Conservation (phyloP, 352 stramenopile genomes). For the Phytopythium litorale region DNA sequence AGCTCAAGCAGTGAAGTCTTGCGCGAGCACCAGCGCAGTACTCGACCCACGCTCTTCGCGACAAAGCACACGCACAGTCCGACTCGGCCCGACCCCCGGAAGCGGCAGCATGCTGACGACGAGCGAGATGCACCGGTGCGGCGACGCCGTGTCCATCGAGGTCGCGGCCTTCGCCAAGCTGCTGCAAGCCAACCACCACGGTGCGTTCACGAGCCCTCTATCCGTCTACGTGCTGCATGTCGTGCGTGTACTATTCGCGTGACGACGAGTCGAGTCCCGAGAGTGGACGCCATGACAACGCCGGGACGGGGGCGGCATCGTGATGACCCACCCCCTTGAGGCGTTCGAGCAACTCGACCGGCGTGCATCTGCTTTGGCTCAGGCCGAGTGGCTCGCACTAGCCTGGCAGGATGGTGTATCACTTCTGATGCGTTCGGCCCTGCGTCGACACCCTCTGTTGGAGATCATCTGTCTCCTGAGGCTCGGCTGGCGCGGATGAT, state of each 20-base stretch:
- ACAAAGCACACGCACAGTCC: neutral
- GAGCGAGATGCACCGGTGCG: constrained; percentile 3
- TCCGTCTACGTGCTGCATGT: neutral
- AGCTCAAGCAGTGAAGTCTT: neutral
- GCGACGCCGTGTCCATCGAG: constrained; percentile 3
- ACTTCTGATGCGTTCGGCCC: neutral
- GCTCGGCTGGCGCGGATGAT: neutral
- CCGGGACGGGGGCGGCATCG: neutral
- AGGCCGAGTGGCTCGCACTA: neutral
- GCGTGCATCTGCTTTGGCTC: neutral
- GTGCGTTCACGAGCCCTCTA: neutral
- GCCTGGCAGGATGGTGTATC: neutral
- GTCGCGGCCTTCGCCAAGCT: constrained; percentile 8
- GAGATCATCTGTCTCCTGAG: neutral
- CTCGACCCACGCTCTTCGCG: neutral
- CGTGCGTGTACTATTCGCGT: constrained; percentile 6
- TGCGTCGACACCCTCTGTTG: neutral
- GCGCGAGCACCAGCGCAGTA: neutral
- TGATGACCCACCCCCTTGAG: neutral
- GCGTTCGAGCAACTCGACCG: neutral
- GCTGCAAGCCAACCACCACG: constrained; percentile 6
- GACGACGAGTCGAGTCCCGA: neutral
- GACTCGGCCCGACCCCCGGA: neutral
- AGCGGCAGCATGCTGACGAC: neutral
- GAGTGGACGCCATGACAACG: neutral